Conservation (phyloP, 352 stramenopile genomes). For the Phytophthora rubi region DNA sequence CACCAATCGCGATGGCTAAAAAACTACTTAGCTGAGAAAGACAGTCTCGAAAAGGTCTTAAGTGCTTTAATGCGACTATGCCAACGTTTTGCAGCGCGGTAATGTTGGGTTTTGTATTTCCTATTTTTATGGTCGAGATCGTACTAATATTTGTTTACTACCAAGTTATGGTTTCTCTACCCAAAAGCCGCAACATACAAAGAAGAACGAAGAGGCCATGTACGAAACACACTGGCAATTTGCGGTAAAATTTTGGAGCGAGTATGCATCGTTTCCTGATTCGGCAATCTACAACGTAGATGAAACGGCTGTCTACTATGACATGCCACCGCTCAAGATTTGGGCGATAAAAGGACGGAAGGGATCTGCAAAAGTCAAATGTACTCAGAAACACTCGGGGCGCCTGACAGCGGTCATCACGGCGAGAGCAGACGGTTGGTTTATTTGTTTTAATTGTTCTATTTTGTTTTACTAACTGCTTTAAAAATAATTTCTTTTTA, state of each 20-base stretch:
- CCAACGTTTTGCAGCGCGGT: slow-evolving; percentile 10
- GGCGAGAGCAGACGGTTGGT: slow-evolving; percentile 1
- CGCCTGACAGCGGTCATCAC: slow-evolving; percentile 4
- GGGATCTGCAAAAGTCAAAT: neutral
- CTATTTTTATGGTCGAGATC: neutral
- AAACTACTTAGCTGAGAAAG: slow-evolving; percentile 1
- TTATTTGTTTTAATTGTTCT: neutral
- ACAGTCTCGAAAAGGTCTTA: slow-evolving; percentile 3
- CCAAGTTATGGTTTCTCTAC: slow-evolving; percentile 1
- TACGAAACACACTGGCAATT: slow-evolving; percentile 1
- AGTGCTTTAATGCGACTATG: slow-evolving; percentile 6
- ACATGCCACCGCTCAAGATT: slow-evolving; percentile 6
- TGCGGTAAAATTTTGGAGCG: neutral
- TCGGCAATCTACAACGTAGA: slow-evolving; percentile 9
- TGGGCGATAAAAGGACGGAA: slow-evolving; percentile 1
- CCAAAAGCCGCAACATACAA: slow-evolving; percentile 2
- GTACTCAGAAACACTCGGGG: slow-evolving; percentile 1
- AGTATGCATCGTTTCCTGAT: neutral
- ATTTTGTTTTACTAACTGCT: neutral
- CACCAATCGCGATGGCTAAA: neutral
- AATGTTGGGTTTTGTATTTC: neutral
- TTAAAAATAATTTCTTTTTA: neutral
- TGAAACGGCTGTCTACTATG: slow-evolving; percentile 5
- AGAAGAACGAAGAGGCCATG: neutral
- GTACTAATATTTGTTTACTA: neutral